Conservation (phyloP, 2,329 filamentous ascomycete species). For the Botryotinia calthae region DNA sequence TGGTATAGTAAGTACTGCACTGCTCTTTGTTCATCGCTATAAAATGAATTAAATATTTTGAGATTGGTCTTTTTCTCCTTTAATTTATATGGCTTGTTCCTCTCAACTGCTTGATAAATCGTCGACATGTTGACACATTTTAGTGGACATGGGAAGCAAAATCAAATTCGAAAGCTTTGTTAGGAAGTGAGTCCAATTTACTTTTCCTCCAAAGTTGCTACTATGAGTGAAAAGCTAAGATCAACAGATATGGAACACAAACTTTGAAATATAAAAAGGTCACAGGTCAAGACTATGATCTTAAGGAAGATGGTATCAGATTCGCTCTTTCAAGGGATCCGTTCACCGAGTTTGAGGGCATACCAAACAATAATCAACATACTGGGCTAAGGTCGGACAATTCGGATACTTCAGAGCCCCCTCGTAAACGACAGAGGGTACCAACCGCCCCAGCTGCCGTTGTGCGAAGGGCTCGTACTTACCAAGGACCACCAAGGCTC, state of each 20-base stretch:
- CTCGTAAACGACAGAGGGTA: neutral
- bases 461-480: neutral
- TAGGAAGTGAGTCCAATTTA: neutral
- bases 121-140: neutral
- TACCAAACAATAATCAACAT: neutral
- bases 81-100: neutral
- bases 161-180: neutral
- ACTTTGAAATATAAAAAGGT: neutral
- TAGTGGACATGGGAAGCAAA: conserved; percentile 3
- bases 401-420: neutral
- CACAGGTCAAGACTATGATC: neutral
- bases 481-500: neutral
- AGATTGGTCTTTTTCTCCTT: neutral
- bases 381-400: neutral
- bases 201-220: neutral
- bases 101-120: neutral
- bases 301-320: neutral
- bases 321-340: neutral
- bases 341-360: conserved; percentile 8
- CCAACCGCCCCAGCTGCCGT: neutral
- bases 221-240: neutral
- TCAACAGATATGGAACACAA: neutral
- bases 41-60: neutral
- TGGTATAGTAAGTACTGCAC: neutral
- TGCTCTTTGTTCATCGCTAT: neutral